Evolutionary conservation across 306 rosid genomes (phyloP), one percentile per base, ranked within the genome.

Genomic region (Cajanus cajan): DNA sequence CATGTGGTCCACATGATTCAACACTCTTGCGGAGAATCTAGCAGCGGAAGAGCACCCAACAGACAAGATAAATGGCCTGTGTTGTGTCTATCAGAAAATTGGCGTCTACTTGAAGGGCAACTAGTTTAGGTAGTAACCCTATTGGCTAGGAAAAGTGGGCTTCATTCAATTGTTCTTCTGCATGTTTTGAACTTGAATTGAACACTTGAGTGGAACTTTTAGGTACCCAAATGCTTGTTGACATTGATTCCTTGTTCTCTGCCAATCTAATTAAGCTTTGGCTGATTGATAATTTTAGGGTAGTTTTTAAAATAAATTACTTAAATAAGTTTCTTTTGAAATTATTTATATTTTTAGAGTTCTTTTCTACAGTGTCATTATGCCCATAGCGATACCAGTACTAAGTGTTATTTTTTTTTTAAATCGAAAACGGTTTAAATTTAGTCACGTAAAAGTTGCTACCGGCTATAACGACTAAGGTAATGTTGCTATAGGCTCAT

Each of bases 1-100:
- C 12, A 31, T 16, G 57, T 79, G 73, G 67, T 63, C 58, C 83
- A 72, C 78, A 14, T 24, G 25, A 10, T 22, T 80, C 72, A 22
- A 71, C 21, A 21, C 39, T 64, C 69, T 65, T 57, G 5, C 4
- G 34, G 59, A 59, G 61, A 71, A 58, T 71, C 64, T 45, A 67
- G 58, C 66, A 41, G 45, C 71, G 33, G 8, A 76, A 24, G 21
- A 61, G 34, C 64, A 54, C 58, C 58, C 16, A 7, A 16, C 45
- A 66, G 67, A 22, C 69, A 78, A 55, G 58, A 54, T 14, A 28
- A 47, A 48, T 11, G 39, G 36, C 15, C 21, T 4, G 33, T 13
- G 19, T 12, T 16, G 34, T 47, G 40, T 37, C 54, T 14, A 6
- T 40, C 44, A 41, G 4, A 78, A 28, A 7, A 33, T 31, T 33